These are phyloP conservation scores for Podila verticillata DNA, from an alignment of 192 early-diverging fungal species.

Conservation along the genomic window DNA sequence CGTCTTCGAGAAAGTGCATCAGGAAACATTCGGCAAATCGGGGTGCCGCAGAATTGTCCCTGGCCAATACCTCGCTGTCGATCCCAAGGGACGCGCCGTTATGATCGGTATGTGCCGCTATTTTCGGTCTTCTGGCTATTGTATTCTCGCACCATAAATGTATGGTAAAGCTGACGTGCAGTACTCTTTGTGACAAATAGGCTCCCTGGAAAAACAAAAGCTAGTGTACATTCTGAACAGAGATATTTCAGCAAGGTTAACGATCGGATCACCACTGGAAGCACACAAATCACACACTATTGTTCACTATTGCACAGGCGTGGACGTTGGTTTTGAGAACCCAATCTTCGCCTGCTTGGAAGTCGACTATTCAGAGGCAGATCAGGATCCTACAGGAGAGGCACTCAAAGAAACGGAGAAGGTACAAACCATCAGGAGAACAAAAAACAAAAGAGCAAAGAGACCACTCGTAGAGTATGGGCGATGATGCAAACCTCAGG, in stretches of 20 bases:
- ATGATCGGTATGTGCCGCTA: constrained; percentile 76
- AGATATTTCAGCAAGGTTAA: constrained; percentile 81
- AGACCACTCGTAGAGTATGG: not conserved
- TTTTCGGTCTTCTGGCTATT: not conserved
- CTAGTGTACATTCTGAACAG: constrained; percentile 97
- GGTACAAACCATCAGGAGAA: no score
- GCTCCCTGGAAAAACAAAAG: constrained; percentile 92
- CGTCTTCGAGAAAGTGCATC: constrained; percentile 82
- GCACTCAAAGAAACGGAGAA: constrained; percentile 78
- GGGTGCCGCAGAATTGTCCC: constrained; percentile 91
- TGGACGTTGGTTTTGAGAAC: constrained; percentile 99
- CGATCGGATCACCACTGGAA: constrained; percentile 96
- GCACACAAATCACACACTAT: constrained; percentile 86
- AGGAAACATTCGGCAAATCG: constrained; percentile 94
- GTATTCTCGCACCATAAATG: no score
- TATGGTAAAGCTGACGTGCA: not conserved
- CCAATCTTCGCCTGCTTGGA: constrained; percentile 97
- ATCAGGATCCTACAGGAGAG: constrained; percentile 78
- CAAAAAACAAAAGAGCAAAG: no score
- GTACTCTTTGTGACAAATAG: constrained; percentile 44
- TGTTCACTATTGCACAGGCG: constrained; percentile 82
- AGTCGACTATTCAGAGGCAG: constrained; percentile 83
- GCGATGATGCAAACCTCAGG: no score
- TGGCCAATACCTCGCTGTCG: constrained; percentile 95
- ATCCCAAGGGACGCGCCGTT: constrained; percentile 96